These are phyloP conservation scores for Nemania bipapillata DNA, from an alignment of 2,329 filamentous ascomycete genomes.

Conservation along the genomic window DNA sequence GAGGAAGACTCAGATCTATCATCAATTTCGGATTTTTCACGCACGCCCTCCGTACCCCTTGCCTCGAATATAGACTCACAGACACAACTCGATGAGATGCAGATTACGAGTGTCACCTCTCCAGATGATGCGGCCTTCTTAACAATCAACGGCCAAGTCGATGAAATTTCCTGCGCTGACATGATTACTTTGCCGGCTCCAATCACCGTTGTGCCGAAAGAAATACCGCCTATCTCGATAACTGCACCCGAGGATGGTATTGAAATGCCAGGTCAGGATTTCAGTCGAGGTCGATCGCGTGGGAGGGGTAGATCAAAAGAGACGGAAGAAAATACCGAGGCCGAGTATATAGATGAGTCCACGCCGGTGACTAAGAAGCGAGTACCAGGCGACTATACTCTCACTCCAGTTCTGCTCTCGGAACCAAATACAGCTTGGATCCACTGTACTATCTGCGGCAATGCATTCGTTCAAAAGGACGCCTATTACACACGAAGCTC, in stretches of 20 bases:
- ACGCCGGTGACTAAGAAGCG: conserved; percentile 54
- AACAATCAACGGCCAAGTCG: conserved; percentile 9
- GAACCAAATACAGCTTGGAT: conserved; percentile 85
- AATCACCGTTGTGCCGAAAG: conserved; percentile 20
- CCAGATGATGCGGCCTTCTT: conserved; percentile 12
- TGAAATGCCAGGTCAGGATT: conserved; percentile 22
- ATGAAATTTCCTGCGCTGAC: conserved; percentile 25
- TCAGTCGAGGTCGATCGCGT: conserved; percentile 37
- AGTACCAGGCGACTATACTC: conserved; percentile 80
- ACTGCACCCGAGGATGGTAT: conserved; percentile 3
- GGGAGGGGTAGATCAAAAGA: conserved; percentile 47
- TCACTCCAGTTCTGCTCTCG: conserved; percentile 79
- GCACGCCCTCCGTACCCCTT: conserved; percentile 32
- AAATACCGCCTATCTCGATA: conserved; percentile 11
- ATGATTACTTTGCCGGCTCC: conserved; percentile 30
- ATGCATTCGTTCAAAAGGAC: conserved; percentile 86
- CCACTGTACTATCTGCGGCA: conserved; percentile 83
- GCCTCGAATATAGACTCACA: conserved; percentile 10
- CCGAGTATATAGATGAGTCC: conserved; percentile 44
- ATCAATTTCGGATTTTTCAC: conserved; percentile 43
- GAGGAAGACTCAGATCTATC: conserved; percentile 50
- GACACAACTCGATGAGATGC: conserved; percentile 3
- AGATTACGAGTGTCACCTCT: neutral
- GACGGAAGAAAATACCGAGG: conserved; percentile 49
- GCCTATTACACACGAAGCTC: conserved; percentile 86